Conservation (phyloP, 805 yeast genomes). For the Ogataea philodendri region DNA sequence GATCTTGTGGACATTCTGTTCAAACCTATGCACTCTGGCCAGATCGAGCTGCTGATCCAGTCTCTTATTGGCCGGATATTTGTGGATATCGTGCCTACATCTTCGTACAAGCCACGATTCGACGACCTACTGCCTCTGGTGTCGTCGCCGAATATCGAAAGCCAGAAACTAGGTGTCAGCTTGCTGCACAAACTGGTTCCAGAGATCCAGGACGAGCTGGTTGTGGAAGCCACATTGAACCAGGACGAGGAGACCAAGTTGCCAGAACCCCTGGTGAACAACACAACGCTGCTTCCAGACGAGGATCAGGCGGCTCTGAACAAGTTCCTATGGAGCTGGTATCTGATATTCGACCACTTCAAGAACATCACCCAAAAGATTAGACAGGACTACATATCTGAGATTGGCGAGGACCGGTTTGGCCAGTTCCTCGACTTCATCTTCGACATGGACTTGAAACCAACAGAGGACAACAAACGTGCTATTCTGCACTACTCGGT, state of each 20-base stretch:
- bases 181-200: slow-evolving; percentile 43
- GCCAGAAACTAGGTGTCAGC: slow-evolving; percentile 44
- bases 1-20: slow-evolving; percentile 44
- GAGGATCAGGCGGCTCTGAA: slow-evolving; percentile 38
- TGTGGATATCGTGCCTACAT: slow-evolving; percentile 28
- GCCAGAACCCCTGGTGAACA: slow-evolving; percentile 41
- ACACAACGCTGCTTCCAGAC: slow-evolving; percentile 37
- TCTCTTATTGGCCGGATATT: slow-evolving; percentile 31
- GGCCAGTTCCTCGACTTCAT: slow-evolving; percentile 50
- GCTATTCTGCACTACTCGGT: slow-evolving; percentile 29
- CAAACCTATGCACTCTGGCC: slow-evolving; percentile 23
- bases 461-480: slow-evolving; percentile 24
- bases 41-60: slow-evolving; percentile 36
- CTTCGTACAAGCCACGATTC: slow-evolving; percentile 34
- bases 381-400: slow-evolving; percentile 57
- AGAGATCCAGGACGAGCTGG: slow-evolving; percentile 53
- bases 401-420: slow-evolving; percentile 52
- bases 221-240: slow-evolving; percentile 58
- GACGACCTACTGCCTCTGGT: slow-evolving; percentile 38
- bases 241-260: slow-evolving; percentile 39
- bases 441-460: slow-evolving; percentile 46
- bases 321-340: slow-evolving; percentile 67
- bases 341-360: slow-evolving; percentile 58
- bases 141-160: slow-evolving; percentile 27
- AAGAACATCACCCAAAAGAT: slow-evolving; percentile 62